These are phyloP conservation scores for Hyaloscypha finlandica DNA, from an alignment of 495 filamentous ascomycete species.

Conservation along the genomic window DNA sequence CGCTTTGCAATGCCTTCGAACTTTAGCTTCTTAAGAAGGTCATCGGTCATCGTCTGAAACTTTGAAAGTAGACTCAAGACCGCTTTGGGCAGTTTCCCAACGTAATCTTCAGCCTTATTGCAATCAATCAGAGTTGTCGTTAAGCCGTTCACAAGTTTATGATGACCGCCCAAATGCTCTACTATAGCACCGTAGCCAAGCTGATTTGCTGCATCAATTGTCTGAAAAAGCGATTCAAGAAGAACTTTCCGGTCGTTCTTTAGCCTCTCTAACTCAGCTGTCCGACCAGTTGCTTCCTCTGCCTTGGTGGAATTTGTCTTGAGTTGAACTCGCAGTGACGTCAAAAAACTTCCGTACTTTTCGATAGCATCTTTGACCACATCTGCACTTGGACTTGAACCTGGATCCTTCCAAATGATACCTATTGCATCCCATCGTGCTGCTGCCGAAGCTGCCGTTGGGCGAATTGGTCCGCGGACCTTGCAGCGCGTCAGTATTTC, in stretches of 20 bases:
- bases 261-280: constrained; percentile 28
- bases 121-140: constrained; percentile 66
- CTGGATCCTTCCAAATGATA: constrained; percentile 33
- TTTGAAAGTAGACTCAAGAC: constrained; percentile 67
- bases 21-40: constrained; percentile 65
- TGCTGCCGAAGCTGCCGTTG: constrained; percentile 23
- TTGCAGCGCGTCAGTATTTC: constrained; percentile 14
- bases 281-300: constrained; percentile 17
- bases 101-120: constrained; percentile 64
- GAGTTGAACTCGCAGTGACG: constrained; percentile 30
- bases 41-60: constrained; percentile 64
- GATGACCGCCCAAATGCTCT: constrained; percentile 50
- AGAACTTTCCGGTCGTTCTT: constrained; percentile 19
- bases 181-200: constrained; percentile 66
- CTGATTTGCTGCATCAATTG: constrained; percentile 46
- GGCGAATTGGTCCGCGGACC: constrained; percentile 28
- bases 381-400: constrained; percentile 24
- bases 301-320: constrained; percentile 30
- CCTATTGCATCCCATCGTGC: constrained; percentile 36
- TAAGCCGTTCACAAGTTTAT: constrained; percentile 50
- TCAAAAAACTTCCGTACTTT: constrained; percentile 34
- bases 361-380: constrained; percentile 32
- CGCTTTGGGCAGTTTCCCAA: constrained; percentile 60
- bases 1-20: constrained; percentile 62
- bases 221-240: constrained; percentile 30